phyloP scores from a whole-genome alignment of 345 rosid species.

The Balakata baccata region DNA sequence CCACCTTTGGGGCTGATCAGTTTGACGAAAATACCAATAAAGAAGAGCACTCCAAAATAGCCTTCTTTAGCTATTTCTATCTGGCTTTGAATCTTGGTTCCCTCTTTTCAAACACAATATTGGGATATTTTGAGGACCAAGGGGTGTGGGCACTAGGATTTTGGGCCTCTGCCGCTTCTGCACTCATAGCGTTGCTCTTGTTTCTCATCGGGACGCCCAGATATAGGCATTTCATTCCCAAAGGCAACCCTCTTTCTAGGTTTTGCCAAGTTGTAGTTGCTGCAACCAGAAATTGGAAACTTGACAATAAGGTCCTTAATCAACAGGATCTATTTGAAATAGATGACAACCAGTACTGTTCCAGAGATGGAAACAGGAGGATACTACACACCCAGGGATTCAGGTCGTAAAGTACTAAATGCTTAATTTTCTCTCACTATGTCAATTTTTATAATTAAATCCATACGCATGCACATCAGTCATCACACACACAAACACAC shows the following conservation, averaged over 20 bases:
- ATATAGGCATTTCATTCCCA: conserved; percentile 29
- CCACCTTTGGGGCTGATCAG: conserved; percentile 32
- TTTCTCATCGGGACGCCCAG: conserved; percentile 18
- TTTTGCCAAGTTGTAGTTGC: conserved; percentile 28
- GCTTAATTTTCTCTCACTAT: too few species aligned
- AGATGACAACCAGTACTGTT: background rate
- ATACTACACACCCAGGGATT: conserved; percentile 21
- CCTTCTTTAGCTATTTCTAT: conserved; percentile 35
- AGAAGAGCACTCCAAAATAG: conserved; percentile 21
- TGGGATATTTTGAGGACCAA: conserved; percentile 27
- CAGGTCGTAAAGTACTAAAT: too few species aligned
- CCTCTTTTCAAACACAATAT: conserved; percentile 32
- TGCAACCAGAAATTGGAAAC: conserved; percentile 20
- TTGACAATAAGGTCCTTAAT: background rate
- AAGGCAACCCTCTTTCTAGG: conserved; percentile 30
- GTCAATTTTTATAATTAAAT: too few species aligned
- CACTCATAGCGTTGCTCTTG: conserved; percentile 19
- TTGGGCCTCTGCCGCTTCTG: conserved; percentile 29
- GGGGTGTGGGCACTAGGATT: conserved; percentile 34
- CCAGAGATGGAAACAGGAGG: conserved; percentile 9
- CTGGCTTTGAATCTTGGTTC: conserved; percentile 35
- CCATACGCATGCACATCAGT: too few species aligned
- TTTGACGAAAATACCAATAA: conserved; percentile 18
- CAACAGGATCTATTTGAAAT: conserved; percentile 10
- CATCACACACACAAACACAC: too few species aligned